Evolutionary conservation across 306 rosid species (phyloP).

Genomic region (Senna siamea): DNA sequence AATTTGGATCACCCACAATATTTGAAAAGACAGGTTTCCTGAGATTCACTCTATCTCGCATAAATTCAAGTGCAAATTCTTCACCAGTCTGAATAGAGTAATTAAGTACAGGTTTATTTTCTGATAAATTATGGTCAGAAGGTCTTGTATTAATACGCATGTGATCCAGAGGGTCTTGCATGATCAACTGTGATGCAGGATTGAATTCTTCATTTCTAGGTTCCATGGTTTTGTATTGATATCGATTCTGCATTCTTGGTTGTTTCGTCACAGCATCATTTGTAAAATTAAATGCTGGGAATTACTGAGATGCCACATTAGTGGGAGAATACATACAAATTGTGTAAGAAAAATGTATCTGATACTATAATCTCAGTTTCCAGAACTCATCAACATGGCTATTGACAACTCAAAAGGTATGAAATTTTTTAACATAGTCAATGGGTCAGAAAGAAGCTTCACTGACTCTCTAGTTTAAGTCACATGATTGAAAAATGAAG

Average conservation of each 20-base stretch:
- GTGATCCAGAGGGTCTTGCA: conserved; percentile 65
- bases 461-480: conserved; percentile 28
- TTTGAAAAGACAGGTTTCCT: conserved; percentile 63
- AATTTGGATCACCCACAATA: conserved; percentile 59
- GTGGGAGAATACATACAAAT: conserved; percentile 23
- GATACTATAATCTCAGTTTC: conserved; percentile 26
- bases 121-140: conserved; percentile 55
- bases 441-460: conserved; percentile 28
- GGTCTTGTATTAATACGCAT: conserved; percentile 63
- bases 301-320: conserved; percentile 31
- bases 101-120: conserved; percentile 71
- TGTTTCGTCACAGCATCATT: conserved; percentile 48
- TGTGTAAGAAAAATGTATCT: conserved; percentile 15
- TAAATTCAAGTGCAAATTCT: conserved; percentile 88
- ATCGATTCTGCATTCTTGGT: conserved; percentile 55
- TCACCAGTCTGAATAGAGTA: conserved; percentile 93
- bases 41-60: conserved; percentile 82
- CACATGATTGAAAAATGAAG: conserved; percentile 29
- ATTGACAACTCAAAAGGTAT: conserved; percentile 20
- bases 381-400: conserved; percentile 23
- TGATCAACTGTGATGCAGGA: conserved; percentile 52
- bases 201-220: conserved; percentile 68
- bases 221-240: conserved; percentile 57
- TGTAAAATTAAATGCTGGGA: conserved; percentile 26
- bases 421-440: conserved; percentile 2